These are phyloP conservation scores for Diaporthe eres DNA, from an alignment of 2,329 filamentous ascomycete species.

Conservation along the genomic window DNA sequence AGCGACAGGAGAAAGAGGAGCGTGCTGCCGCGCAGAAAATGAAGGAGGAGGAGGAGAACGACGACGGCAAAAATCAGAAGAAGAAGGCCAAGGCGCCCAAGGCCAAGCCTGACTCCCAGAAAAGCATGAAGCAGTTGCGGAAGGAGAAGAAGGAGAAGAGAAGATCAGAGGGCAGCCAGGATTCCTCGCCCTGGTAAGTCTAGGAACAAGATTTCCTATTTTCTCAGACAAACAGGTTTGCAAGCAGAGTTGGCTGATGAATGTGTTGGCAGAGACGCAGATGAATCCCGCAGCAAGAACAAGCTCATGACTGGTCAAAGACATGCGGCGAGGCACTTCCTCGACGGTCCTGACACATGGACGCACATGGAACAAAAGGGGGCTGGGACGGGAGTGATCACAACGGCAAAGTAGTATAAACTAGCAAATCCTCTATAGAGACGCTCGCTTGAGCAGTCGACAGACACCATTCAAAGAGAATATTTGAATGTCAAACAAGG, in stretches of 20 bases:
- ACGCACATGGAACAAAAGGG: background rate
- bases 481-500: background rate
- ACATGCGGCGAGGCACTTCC: background rate
- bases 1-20: slow-evolving; percentile 1
- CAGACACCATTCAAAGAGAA: background rate
- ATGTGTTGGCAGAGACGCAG: background rate
- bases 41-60: slow-evolving; percentile 43
- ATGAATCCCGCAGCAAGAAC: background rate
- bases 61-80: slow-evolving; percentile 1
- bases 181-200: background rate
- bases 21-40: background rate
- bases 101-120: background rate
- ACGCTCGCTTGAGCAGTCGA: background rate
- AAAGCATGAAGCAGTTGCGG: slow-evolving; percentile 16
- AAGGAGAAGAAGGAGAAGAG: slow-evolving; percentile 20
- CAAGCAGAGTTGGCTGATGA: background rate
- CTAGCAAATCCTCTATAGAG: background rate
- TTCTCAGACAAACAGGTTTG: rapidly evolving
- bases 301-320: background rate
- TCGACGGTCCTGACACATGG: too few relatives aligned
- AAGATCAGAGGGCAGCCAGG: background rate
- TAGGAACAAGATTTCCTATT: rapidly evolving
- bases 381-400: too few relatives aligned
- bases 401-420: background rate
- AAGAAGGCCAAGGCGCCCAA: slow-evolving; percentile 31